Evolutionary conservation across 2,329 filamentous ascomycete genomes (phyloP), one percentile per base, ranked within the genome.

Genomic region (Annulohypoxylon truncatum): DNA sequence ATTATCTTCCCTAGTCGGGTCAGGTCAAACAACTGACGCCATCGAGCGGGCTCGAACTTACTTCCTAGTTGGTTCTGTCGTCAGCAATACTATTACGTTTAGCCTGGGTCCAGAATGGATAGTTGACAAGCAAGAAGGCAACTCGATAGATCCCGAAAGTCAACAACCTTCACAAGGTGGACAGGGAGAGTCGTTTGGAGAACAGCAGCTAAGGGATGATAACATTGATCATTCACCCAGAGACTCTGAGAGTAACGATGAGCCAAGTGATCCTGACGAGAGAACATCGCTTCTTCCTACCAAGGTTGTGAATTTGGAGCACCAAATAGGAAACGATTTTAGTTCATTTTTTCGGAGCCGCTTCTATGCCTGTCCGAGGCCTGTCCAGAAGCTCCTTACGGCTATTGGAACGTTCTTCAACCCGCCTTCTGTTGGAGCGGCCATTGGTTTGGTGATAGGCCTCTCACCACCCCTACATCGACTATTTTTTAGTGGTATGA

Each of bases 41-140:
- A 77, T 88, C 31, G 79, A 82, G 40, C 79, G 86, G 15, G 85
- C 85, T 6, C 82, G 87, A 63, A 84, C 83, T n/a, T 88, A 87
- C 72, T 87, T 88, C 71, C 76, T 88, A 6, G 81, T 87, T 66
- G 87, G 85, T 64, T 82, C 85, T 8, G 86, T 87, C 66, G 77
- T 88, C 38, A 82, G 80, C 64, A 87, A 87, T 65, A 83, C 81
- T 28, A 77, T 87, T 55, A 86, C 84, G 0, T 88, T 87, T 69
- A 82, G 82, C 0, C 74, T 87, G 13, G 85, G 85, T 0, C 85
- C 85, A 0, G 78, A 79, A 29, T 69, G 70, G 69, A 75, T 50
- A 67, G 67, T 56, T 55, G 61, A 28, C 56, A 68, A 31, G 24
- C 62, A 35, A 15, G 56, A 52, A 13, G 66, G 73, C 10, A 71